phyloP scores from a whole-genome alignment of 306 rosid genomes.

The Glycine soja region DNA sequence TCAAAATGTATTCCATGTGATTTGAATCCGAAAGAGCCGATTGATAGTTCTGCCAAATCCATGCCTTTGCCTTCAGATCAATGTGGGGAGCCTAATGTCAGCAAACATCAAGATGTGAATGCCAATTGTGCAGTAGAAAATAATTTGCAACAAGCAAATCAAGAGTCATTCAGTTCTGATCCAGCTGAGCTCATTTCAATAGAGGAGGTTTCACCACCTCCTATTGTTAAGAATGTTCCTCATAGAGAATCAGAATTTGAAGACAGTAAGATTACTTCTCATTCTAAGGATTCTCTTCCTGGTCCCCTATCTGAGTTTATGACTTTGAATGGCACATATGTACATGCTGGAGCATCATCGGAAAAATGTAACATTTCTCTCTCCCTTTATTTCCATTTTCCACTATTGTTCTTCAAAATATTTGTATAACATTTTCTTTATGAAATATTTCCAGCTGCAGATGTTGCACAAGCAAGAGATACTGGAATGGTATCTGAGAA shows the following conservation, averaged over 20 bases:
- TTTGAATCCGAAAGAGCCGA: slow-evolving; percentile 46
- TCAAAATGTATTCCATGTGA: slow-evolving; percentile 42
- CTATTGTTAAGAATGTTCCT: slow-evolving; percentile 39
- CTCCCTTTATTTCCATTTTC: slow-evolving; percentile 9
- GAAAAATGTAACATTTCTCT: slow-evolving; percentile 53
- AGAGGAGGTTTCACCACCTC: slow-evolving; percentile 51
- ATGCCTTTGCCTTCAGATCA: slow-evolving; percentile 55
- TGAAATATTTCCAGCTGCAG: slow-evolving; percentile 52
- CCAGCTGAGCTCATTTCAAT: slow-evolving; percentile 33
- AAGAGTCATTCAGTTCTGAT: not conserved
- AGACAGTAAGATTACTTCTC: slow-evolving; percentile 43
- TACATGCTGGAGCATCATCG: slow-evolving; percentile 36
- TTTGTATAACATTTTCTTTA: slow-evolving; percentile 35
- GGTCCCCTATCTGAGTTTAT: too few relatives aligned
- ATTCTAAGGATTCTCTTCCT: slow-evolving; percentile 42
- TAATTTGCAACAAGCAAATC: slow-evolving; percentile 51
- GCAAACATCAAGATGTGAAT: slow-evolving; percentile 42
- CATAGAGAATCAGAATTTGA: slow-evolving; percentile 37
- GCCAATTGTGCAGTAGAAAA: slow-evolving; percentile 46
- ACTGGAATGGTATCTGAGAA: slow-evolving; percentile 43
- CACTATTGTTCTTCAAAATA: not conserved
- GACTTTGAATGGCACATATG: not conserved
- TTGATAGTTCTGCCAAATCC: slow-evolving; percentile 29
- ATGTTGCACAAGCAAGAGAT: slow-evolving; percentile 49
- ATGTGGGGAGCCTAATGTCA: slow-evolving; percentile 49